Conservation (phyloP, 225 moss, liverwort and hornwort species). For the Bryum argenteum region DNA sequence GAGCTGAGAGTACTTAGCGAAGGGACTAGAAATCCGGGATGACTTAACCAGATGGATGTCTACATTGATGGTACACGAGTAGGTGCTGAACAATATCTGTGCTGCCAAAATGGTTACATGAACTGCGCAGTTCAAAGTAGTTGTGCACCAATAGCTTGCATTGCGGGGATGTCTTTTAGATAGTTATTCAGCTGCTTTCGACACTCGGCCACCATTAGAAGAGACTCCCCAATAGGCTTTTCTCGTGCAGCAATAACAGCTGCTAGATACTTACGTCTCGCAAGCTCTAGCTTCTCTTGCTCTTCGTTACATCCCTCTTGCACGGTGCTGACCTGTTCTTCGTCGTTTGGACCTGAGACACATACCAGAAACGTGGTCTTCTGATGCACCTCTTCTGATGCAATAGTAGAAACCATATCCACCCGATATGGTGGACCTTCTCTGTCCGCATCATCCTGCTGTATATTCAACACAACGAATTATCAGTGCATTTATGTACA, state of each 20-base stretch:
- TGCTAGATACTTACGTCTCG: constrained; percentile 56
- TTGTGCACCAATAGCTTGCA: constrained; percentile 40
- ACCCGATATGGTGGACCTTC: constrained; percentile 71
- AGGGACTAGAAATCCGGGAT: constrained; percentile 23
- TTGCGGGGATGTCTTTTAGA: constrained; percentile 41
- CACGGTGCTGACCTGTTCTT: constrained; percentile 53
- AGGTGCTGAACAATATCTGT: constrained; percentile 14
- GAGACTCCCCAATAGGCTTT: constrained; percentile 56
- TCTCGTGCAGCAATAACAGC: constrained; percentile 61
- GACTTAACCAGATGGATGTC: constrained; percentile 26
- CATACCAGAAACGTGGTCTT: constrained; percentile 66
- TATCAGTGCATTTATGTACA: constrained; percentile 14
- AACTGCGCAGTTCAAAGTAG: constrained; percentile 23
- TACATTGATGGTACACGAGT: constrained; percentile 16
- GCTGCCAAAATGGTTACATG: constrained; percentile 19
- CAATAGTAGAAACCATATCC: constrained; percentile 69
- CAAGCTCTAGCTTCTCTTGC: constrained; percentile 53
- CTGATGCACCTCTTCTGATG: constrained; percentile 64
- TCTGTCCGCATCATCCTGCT: constrained; percentile 58
- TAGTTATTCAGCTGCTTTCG: constrained; percentile 55
- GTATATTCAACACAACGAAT: constrained; percentile 18
- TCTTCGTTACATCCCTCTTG: constrained; percentile 48
- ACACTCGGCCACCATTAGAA: constrained; percentile 63
- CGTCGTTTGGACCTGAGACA: constrained; percentile 66
- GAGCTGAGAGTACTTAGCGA: constrained; percentile 18